Evolutionary conservation across 2,329 filamentous ascomycete species (phyloP), one percentile per base, ranked within the genome.

Genomic region (Fusarium redolens): DNA sequence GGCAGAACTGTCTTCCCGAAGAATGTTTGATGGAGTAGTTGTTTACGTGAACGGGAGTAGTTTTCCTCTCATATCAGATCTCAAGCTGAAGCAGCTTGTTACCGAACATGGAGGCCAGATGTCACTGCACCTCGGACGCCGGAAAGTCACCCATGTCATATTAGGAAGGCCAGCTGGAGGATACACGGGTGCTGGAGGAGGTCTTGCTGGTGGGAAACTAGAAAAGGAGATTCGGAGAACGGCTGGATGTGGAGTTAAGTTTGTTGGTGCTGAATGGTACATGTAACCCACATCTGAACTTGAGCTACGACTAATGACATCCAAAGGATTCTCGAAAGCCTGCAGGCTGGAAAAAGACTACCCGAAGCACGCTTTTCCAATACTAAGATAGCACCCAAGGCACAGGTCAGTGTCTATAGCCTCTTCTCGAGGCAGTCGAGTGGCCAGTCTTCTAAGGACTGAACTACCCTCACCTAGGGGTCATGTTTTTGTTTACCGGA

Each of bases 31-130:
- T 48, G 89, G 91, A 20, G 86, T 95, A 28, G 91, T 89, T 57
- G 88, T 97, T 76, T 96, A 96, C 83, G 88, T 98, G 81, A 97
- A 97, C 81, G 95, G 95, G 68, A 95, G 93, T 74, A 97, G 94
- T 4, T 88, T 91, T 67, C 95, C 95, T 3, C 82, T 90, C 30
- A 88, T 97, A 69, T 97, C 93, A 18, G 95, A 98, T 81, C 93
- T 97, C 83, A 92, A 90, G 79, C 88, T 98, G 64, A 97, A 96
- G 85, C 91, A 91, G 61, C 81, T 97, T 20, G 87, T 98, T 41
- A 89, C 88, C 9, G 86, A 90, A 63, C 90, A 97, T 78, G 96
- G 95, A 25, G 96, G 90, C 2, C 85, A 83, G 45, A 86, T 94
- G 74, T 92, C 93, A 7, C 87, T 94, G 40, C 87, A 90, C 65